Evolutionary conservation across 164 flowering plant genomes (phyloP).

Genomic region (Stephania yunnanensis): DNA sequence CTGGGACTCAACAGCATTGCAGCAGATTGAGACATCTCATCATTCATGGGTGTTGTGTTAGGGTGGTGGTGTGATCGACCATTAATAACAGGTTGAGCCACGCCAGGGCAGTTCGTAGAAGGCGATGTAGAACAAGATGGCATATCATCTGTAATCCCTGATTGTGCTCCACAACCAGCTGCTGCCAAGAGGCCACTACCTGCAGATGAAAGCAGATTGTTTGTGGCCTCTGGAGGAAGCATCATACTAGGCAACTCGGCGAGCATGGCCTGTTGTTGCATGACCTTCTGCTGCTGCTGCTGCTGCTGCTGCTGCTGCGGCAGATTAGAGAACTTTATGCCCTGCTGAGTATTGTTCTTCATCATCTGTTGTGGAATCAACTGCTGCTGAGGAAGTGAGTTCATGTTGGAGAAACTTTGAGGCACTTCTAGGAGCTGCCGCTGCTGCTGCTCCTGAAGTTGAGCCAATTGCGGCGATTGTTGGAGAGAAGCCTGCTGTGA

Average conservation of each 20-base stretch:
- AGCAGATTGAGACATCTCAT: constrained; percentile 62
- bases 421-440: constrained; percentile 52
- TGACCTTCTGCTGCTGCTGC: constrained; percentile 34
- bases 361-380: constrained; percentile 38
- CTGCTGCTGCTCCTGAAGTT: constrained; percentile 63
- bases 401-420: constrained; percentile 49
- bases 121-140: constrained; percentile 94
- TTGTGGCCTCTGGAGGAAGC: constrained; percentile 27
- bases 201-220: constrained; percentile 41
- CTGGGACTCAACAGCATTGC: constrained; percentile 43
- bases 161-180: constrained; percentile 46
- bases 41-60: constrained; percentile 25
- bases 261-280: constrained; percentile 41
- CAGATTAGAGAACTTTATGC: constrained; percentile 35
- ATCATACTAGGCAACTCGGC: constrained; percentile 49
- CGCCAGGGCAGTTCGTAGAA: constrained; percentile 51
- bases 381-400: constrained; percentile 41
- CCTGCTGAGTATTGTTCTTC: constrained; percentile 37
- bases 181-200: constrained; percentile 37
- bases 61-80: constrained; percentile 23
- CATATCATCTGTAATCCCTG: constrained; percentile 61
- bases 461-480: constrained; percentile 40
- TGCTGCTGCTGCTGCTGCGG: constrained; percentile 20
- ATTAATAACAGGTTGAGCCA: constrained; percentile 37
- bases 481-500: constrained; percentile 53